Percentiles rank a stretch among this genome's conserved stretches.
phyloP scores from a whole-genome alignment of 169 alveolate genomes.

The Condylostoma magnum region DNA sequence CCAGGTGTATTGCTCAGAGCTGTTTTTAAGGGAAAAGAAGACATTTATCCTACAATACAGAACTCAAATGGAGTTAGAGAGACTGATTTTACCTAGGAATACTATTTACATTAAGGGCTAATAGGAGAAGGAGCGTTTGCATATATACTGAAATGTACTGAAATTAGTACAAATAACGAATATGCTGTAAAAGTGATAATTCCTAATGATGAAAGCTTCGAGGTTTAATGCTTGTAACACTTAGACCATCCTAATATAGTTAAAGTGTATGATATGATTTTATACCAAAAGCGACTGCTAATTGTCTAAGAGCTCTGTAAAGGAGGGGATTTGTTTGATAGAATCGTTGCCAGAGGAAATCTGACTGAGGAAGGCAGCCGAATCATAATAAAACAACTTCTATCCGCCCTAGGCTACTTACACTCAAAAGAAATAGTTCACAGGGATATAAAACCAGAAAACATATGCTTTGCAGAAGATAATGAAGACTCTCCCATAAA shows the following conservation, averaged over 20 bases:
- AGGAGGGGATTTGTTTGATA: slow-evolving; percentile 67
- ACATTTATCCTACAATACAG: not conserved
- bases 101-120: not conserved
- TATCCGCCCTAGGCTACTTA: slow-evolving; percentile 53
- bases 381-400: slow-evolving; percentile 43
- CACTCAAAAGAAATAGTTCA: slow-evolving; percentile 57
- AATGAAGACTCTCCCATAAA: slow-evolving; percentile 14
- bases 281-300: slow-evolving; percentile 47
- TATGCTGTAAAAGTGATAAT: not conserved
- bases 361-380: slow-evolving; percentile 52
- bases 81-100: not conserved
- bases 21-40: not conserved
- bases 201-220: not conserved
- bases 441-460: slow-evolving; percentile 67
- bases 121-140: not conserved
- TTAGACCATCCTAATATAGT: slow-evolving; percentile 69
- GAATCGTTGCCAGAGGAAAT: slow-evolving; percentile 25
- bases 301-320: slow-evolving; percentile 58
- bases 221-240: not conserved
- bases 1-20: slow-evolving; percentile 17
- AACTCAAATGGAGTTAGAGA: not conserved
- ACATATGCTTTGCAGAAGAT: slow-evolving; percentile 37
- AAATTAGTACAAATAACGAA: not conserved
- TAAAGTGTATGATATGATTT: slow-evolving; percentile 62
- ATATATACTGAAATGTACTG: too few species aligned